Percentiles rank a stretch among this genome's conserved stretches.
Evolutionary conservation across 441 rosid species (phyloP).

Genomic region (Eutrema salsugineum): DNA sequence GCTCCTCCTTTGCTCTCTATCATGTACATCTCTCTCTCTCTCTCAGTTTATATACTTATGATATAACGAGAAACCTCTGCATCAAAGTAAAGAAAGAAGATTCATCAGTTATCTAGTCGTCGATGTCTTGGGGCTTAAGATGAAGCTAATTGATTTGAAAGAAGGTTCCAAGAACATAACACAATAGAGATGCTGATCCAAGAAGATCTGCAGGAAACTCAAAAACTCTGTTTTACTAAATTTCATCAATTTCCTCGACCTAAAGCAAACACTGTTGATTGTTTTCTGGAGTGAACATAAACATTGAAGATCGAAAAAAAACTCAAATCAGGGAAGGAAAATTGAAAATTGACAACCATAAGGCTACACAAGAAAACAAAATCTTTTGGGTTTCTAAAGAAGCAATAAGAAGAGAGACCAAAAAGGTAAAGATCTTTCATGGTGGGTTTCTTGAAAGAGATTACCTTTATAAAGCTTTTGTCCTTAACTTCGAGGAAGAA

Average conservation of each 20-base stretch:
- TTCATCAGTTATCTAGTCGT: not conserved
- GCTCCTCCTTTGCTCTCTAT: conserved; percentile 78
- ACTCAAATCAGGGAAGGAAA: not conserved
- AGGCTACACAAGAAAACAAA: not conserved
- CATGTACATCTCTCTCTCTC: conserved; percentile 24
- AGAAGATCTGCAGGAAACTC: not conserved
- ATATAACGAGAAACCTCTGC: not conserved
- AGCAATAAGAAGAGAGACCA: not conserved
- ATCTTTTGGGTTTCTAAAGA: not conserved
- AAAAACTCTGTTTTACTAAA: not conserved
- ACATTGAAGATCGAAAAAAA: not conserved
- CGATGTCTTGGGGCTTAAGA: not conserved
- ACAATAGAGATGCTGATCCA: not conserved
- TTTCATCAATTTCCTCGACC: not conserved
- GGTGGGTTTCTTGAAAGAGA: not conserved
- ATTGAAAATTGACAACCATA: not conserved
- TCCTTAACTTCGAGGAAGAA: conserved; percentile 5
- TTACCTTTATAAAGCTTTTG: conserved; percentile 11
- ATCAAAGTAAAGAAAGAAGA: not conserved
- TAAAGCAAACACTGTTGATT: not conserved
- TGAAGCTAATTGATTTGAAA: not conserved
- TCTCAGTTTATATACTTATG: not conserved
- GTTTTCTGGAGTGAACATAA: not conserved
- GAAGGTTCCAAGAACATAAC: conserved; percentile 2
- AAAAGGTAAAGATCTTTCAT: not conserved